phyloP scores from a whole-genome alignment of 805 yeast genomes.

The Yarrowia sp. region DNA sequence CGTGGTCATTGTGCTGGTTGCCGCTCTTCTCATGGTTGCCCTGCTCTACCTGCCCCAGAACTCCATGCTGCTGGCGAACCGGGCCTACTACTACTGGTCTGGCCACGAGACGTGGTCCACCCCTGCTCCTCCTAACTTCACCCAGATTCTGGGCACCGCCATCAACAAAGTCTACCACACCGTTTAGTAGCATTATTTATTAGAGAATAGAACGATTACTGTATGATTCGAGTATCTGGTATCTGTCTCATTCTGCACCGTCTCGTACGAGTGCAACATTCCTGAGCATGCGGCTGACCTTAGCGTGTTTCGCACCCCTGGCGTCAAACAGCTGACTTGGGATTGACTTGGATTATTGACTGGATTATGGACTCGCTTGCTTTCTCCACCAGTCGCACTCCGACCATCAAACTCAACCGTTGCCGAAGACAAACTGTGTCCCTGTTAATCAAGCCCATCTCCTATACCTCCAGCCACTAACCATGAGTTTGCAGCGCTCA shows the following conservation, averaged over 20 bases:
- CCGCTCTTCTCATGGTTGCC: slow-evolving; percentile 10
- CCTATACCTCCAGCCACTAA: too few species aligned
- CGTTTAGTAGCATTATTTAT: slow-evolving; percentile 18
- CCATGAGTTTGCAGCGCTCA: too few species aligned
- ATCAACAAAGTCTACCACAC: slow-evolving; percentile 26
- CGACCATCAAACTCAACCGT: not conserved
- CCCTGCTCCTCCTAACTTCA: slow-evolving; percentile 20
- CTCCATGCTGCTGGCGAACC: slow-evolving; percentile 19
- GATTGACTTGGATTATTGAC: too few species aligned
- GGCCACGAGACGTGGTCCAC: slow-evolving; percentile 25
- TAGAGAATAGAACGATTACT: slow-evolving; percentile 10
- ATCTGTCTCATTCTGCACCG: too few species aligned
- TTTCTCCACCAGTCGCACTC: too few species aligned
- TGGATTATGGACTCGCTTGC: too few species aligned
- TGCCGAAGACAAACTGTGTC: too few species aligned
- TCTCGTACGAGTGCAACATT: not conserved
- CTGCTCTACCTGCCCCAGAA: slow-evolving; percentile 26
- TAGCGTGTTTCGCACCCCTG: not conserved
- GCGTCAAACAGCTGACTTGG: too few species aligned
- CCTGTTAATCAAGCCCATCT: not conserved
- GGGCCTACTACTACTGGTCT: slow-evolving; percentile 27
- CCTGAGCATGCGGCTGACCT: not conserved
- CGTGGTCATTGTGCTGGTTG: slow-evolving; percentile 20
- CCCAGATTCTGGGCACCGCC: slow-evolving; percentile 24
- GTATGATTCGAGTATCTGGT: not conserved